Base-by-base conservation (phyloP, 1,139 yeast species). In the Suhomyces ambrosiae region DNA sequence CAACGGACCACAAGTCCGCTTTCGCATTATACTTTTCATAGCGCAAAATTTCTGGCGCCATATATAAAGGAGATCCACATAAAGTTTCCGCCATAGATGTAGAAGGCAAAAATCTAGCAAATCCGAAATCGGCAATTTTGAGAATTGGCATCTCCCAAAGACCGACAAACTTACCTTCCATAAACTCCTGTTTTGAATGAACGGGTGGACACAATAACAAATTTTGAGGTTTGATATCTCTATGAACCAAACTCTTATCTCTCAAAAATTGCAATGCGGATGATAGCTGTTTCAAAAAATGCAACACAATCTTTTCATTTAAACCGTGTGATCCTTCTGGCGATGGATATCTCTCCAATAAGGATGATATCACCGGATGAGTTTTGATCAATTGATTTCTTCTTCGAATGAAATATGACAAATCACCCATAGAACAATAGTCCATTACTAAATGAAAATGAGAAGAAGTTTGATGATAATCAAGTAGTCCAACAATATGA, bases 1-100 rank as follows among this genome's bases (percentile, higher is more conserved):
- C 98, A 4, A 92, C 96, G 2, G 97, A 88, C 98, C 98, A 92
- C 46, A 92, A 67, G 59, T 92, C 98, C 0, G 97, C 97, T 58
- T 89, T 90, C 3, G 97, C 98, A 53, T 90, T 89, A 63, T 92
- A 92, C 61, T 89, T 92, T 58, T 94, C 97, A 58, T 88, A 89
- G 46, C 95, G 74, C 52, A 92, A 71, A 34, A 92, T 94, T 61
- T 92, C 98, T 0, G 98, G 98, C 0, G 98, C 98, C 98, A 92
- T 92, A 61, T 94, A 92, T 32, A 92, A 67, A 1, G 98, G 98
- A 8, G 96, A 87, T 1, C 98, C 98, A 70, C 98, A 92, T 47
- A 92, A 69, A 3, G 98, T 92, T 60, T 92, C 98, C 1, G 98
- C 97, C 77, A 94, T 74, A 2, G 96, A 83, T 1, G 96, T 86